Evolutionary conservation across 768 basidiomycete genomes (phyloP), one percentile per base, ranked within the genome.

Genomic region (Gyrodon lividus): DNA sequence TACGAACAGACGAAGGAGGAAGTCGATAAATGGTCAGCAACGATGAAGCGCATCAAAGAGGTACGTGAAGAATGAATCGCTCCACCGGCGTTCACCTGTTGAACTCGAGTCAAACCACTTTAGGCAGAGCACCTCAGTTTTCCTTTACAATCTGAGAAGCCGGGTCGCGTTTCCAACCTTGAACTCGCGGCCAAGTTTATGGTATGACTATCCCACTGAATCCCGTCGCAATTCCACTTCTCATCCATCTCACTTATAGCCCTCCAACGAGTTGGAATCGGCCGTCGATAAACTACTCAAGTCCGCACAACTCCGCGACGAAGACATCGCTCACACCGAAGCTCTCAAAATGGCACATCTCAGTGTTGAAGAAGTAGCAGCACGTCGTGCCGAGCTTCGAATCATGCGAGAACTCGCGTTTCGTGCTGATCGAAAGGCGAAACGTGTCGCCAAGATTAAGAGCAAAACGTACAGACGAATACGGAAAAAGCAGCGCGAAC

Each of bases 351-450:
- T 86, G 72, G 90, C 91, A 53, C 82, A 90, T 51, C 77, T 96
- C 16, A 83, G 83, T 6, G 78, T 90, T 2, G 93, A 96, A 64
- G 95, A 97, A 63, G 87, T 97, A 35, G 82, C 83, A 4, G 79
- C 83, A 6, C 85, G 94, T 0, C 84, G 92, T 1, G 80, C 78
- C 2, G 90, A 93, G 60, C 79, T 99, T 10, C 82, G 89, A 31
- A 83, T 84, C 64, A 91, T 92, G 82, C 87, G 96, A 17, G 95
- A 97, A 60, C 77, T 98, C 35, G 87, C 93, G 75, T 97, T 96
- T 72, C 84, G 95, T 5, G 92, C 92, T 0, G 96, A 98, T 59
- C 74, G 82, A 31, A 94, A 96, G 67, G 90, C 93, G 16, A 89
- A 89, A 63, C 83, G 95, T 16, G 77, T 96, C 16, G 82, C 87